These are phyloP conservation scores for Penicillium waksmanii DNA, from an alignment of 495 filamentous ascomycete genomes.

Conservation along the genomic window DNA sequence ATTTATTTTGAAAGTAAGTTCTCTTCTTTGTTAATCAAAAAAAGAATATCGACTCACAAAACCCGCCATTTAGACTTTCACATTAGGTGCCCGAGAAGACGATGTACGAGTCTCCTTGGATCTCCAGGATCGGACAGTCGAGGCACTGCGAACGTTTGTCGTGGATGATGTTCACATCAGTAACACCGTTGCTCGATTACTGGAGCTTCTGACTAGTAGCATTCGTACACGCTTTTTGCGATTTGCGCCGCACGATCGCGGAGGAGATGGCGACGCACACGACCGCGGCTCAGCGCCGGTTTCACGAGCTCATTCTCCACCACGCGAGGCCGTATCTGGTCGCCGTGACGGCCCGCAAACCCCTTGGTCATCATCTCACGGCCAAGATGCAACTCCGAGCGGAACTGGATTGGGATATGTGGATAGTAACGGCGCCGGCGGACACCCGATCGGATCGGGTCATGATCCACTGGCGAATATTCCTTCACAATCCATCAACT, in stretches of 20 bases:
- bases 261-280: constrained; percentile 42
- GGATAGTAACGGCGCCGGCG: constrained; percentile 32
- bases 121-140: constrained; percentile 78
- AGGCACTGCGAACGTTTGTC: constrained; percentile 79
- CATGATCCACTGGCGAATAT: constrained; percentile 52
- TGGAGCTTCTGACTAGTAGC: constrained; percentile 77
- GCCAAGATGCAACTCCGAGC: constrained; percentile 30
- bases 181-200: constrained; percentile 88
- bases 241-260: constrained; percentile 50
- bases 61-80: constrained; percentile 70
- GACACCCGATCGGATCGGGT: constrained; percentile 34
- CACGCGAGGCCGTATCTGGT: constrained; percentile 32
- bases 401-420: constrained; percentile 36
- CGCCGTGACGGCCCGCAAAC: constrained; percentile 39
- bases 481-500: constrained; percentile 53
- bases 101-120: constrained; percentile 82
- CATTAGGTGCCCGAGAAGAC: constrained; percentile 84
- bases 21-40: too few relatives aligned
- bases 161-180: constrained; percentile 98
- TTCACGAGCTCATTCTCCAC: constrained; percentile 43
- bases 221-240: constrained; percentile 75
- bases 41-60: constrained; percentile 2
- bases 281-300: constrained; percentile 41
- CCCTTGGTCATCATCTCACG: constrained; percentile 34
- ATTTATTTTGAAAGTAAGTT: constrained; percentile 76